These are phyloP conservation scores for Notholithocarpus densiflorus DNA, from an alignment of 306 rosid genomes.

Conservation along the genomic window DNA sequence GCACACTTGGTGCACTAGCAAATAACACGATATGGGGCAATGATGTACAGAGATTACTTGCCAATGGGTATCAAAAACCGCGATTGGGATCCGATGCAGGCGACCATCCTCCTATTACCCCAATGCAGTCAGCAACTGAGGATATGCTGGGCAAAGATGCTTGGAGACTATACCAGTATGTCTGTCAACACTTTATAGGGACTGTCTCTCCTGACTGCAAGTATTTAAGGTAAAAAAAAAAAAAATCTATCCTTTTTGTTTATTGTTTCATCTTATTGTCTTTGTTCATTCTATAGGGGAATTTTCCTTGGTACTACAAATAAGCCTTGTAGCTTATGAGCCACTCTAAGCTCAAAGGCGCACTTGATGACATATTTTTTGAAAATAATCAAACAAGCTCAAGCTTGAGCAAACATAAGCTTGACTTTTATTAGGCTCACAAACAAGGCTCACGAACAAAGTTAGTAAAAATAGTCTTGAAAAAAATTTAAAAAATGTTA, in stretches of 20 bases:
- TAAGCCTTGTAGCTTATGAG: neutral
- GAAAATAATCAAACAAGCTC: no score
- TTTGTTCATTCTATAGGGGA: constrained; percentile 19
- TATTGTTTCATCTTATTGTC: constrained; percentile 6
- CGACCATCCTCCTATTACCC: constrained; percentile 98
- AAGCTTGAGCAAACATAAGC: no score
- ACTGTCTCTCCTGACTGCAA: constrained; percentile 92
- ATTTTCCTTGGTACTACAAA: neutral
- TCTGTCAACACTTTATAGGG: constrained; percentile 90
- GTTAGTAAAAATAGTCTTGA: no score
- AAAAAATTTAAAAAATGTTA: no score
- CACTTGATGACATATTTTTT: no score
- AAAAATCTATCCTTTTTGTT: constrained; percentile 2
- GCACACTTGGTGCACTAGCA: constrained; percentile 65
- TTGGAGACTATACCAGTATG: constrained; percentile 88
- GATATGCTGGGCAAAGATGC: constrained; percentile 79
- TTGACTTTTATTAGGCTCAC: no score
- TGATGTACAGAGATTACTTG: constrained; percentile 61
- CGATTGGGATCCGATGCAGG: constrained; percentile 82
- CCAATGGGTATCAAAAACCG: constrained; percentile 69
- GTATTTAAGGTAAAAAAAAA: constrained; percentile 58
- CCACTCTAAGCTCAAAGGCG: no score
- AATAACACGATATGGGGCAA: constrained; percentile 72
- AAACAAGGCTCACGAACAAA: no score
- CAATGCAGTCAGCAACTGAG: constrained; percentile 78